Evolutionary conservation across 2,329 filamentous ascomycete genomes (phyloP), one percentile per base, ranked within the genome.

Genomic region (Phialophora macrospora): DNA sequence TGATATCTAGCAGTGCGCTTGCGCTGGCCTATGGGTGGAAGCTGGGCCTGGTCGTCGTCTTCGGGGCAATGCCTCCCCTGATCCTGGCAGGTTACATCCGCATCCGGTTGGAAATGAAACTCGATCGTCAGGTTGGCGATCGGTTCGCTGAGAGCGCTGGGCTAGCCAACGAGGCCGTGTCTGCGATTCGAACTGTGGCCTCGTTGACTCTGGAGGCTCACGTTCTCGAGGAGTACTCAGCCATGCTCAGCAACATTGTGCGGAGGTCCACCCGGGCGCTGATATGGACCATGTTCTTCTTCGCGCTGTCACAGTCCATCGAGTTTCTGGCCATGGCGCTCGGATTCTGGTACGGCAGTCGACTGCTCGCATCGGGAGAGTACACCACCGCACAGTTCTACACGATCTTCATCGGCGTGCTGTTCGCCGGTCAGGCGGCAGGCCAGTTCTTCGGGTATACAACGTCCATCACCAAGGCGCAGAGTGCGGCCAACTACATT

Each of bases 301-400:
- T 76, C 41, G 72, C 75, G 2, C 60, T 72, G 28, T 75, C 75
- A 1, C 75, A 77, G 63, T 75, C 74, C 1, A 67, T 76, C 26
- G 73, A 75, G 66, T 68, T 76, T 57, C 44, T 73, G 64, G 44
- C 60, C 51, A 72, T 74, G 60, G 75, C 73, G 7, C 67, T 77
- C 4, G 73, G 74, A 0, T 76, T 77, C 63, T 90, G 86, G 84
- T 90, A 90, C 66, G 88, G 87, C 54, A 86, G 85, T 2, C 81
- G 77, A 6, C 80, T 90, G n/a, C 72, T 90, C n/a, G 78, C 79
- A 0, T 75, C 74, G 14, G 77, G 80, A 5, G 84, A 89, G 72
- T 77, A 77, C 59, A 69, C 69, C 2, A 67, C 74, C 11, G 65
- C 69, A 24, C 70, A 75, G 17, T 79, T 82, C 70, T 83, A 81